Conservation (phyloP, 768 basidiomycete genomes). For the Amanita polypyramis region DNA sequence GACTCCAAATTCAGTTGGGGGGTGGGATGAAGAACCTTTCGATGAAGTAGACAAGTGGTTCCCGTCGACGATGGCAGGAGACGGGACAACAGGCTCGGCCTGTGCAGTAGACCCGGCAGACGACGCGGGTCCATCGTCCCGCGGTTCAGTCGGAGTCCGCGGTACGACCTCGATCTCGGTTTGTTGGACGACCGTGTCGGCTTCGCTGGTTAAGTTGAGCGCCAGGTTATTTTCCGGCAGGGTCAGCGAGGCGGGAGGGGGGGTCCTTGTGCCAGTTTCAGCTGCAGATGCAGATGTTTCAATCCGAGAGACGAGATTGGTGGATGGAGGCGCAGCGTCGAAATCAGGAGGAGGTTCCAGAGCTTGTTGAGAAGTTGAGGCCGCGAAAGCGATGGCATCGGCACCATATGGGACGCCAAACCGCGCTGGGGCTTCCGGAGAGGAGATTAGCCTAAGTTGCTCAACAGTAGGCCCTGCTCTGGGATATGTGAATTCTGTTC, state of each 20-base stretch:
- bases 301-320: conserved; percentile 6
- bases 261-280: neutral
- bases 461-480: conserved; percentile 51
- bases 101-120: no score
- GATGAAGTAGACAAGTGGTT: conserved; percentile 10
- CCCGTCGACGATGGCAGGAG: neutral
- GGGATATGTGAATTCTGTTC: conserved; percentile 65
- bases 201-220: neutral
- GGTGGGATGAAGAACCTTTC: conserved; percentile 11
- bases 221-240: neutral
- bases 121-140: neutral
- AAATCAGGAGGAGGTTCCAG: conserved; percentile 48
- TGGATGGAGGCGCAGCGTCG: conserved; percentile 18
- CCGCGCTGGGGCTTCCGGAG: conserved; percentile 49
- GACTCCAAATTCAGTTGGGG: conserved; percentile 9
- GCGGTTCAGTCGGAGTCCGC: neutral
- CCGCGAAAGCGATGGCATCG: conserved; percentile 58
- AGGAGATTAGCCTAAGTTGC: conserved; percentile 59
- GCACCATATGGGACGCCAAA: conserved; percentile 73
- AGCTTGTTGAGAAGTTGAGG: conserved; percentile 34
- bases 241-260: neutral
- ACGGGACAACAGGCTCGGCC: neutral
- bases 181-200: neutral
- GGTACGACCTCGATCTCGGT: neutral
- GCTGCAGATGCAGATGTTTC: neutral